Evolutionary conservation across 306 rosid species (phyloP).

Genomic region (Quercus engelmannii): DNA sequence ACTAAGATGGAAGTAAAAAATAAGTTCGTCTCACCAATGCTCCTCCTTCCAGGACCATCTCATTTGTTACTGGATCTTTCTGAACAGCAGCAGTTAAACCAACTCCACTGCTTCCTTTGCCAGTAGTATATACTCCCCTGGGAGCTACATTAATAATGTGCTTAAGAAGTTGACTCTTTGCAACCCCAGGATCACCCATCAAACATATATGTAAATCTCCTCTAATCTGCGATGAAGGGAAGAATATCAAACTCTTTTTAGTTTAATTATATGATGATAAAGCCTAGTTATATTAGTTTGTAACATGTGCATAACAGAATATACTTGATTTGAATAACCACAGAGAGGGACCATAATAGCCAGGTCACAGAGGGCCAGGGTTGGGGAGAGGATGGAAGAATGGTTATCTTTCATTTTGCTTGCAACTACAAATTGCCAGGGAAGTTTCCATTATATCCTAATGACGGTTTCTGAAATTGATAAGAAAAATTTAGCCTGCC

Average conservation of each 20-base stretch:
- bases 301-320: not conserved
- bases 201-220: conserved; percentile 94
- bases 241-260: conserved; percentile 7
- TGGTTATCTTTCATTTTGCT: too few relatives aligned
- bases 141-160: conserved; percentile 96
- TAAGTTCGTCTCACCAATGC: conserved; percentile 73
- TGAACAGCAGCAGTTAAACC: conserved; percentile 99
- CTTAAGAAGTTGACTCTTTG: conserved; percentile 98
- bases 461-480: not conserved
- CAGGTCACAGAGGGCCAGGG: not conserved
- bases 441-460: too few relatives aligned
- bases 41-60: conserved; percentile 98
- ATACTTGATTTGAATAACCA: not conserved
- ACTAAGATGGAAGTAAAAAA: conserved; percentile 3
- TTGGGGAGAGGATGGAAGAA: not conserved
- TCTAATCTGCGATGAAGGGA: conserved; percentile 65
- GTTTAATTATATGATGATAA: not conserved
- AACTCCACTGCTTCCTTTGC: conserved; percentile 99
- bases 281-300: not conserved
- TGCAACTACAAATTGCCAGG: too few relatives aligned
- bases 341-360: not conserved
- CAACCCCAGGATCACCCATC: conserved; percentile 99
- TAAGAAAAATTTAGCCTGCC: not conserved
- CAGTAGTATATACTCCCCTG: conserved; percentile 95
- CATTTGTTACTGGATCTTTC: conserved; percentile 98